Base-by-base conservation (phyloP, 2,329 filamentous ascomycete species). In the Dothidotthia symphoricarpi region DNA sequence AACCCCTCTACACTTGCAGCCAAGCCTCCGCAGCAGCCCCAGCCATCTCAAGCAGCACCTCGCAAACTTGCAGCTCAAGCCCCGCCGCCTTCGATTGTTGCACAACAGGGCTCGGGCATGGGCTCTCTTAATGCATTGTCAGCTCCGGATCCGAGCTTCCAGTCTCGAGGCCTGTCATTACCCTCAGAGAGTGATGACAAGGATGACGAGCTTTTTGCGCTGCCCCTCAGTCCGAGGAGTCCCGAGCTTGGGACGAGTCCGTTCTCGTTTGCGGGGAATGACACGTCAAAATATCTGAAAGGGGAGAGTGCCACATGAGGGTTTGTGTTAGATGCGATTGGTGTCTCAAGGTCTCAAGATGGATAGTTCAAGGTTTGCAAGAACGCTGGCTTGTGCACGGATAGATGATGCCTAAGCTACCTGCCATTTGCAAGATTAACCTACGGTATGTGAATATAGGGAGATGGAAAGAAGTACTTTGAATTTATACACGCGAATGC, bases 161-260 rank as follows among this genome's bases (percentile, higher is more conserved):
- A 66, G 46, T 52, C 54, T 8, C 53, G 63, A 28, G 57, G 50
- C 3, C 62, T 13, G 47, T 59, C 33, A 58, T 49, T 48, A 64
- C 67, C 43, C 50, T 41, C 32, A 14, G 54, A 56, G 3, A 64
- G 68, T 8, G 68, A 73, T 5, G 80, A 83, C 27, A 78, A 76
- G 1, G 85, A 88, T 50, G 88, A 95, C 41, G 90, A 86, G 27
- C 74, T 95, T 2, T 96, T 96, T 60, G 89, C 88, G 0, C 76
- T 95, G 35, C 88, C 88, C 1, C 81, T 95, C 69, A 91, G 86
- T 57, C 89, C 89, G 1, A 76, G 89, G 34, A 90, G 86, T 55
- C 89, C 89, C 0, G 88, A 94, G 52, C 88, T 93, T 74, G 81
- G 82, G 36, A 86, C 82, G 53, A 90, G 86, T 59, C 89, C 88